A percentile compares a stretch with the other conserved stretches of the same genome.
Conservation (phyloP, 169 alveolate genomes). For the Eimeria necatrix region DNA sequence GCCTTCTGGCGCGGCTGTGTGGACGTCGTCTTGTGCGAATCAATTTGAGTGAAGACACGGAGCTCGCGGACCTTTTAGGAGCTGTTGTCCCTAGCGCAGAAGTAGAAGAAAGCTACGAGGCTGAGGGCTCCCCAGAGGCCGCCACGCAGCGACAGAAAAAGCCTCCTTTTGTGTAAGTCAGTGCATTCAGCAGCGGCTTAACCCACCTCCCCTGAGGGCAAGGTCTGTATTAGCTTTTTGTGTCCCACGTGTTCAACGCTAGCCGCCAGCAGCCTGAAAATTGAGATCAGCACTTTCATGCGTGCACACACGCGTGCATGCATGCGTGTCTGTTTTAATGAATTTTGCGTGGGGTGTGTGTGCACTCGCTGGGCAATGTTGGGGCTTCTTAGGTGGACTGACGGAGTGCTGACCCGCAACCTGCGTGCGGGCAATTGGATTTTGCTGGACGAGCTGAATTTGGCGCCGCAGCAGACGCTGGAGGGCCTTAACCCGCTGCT, state of each 20-base stretch:
- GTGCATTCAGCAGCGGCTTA: no score
- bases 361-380: neutral
- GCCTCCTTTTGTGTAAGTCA: conserved; percentile 29
- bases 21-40: conserved; percentile 94
- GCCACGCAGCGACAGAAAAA: neutral
- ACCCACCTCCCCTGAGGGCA: no score
- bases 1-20: conserved; percentile 92
- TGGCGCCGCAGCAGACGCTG: conserved; percentile 98
- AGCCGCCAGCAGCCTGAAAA: no score
- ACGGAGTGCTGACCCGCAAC: conserved; percentile 98
- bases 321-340: neutral
- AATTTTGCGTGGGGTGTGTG: neutral
- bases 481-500: conserved; percentile 99
- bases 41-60: conserved; percentile 98
- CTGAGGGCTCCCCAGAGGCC: neutral
- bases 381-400: conserved; percentile 94
- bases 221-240: neutral
- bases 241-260: neutral
- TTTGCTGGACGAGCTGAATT: conserved; percentile 98
- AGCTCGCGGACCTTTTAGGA: conserved; percentile 92
- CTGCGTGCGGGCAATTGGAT: conserved; percentile 99
- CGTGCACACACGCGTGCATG: neutral
- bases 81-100: conserved; percentile 92
- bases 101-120: neutral
- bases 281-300: neutral